These are phyloP conservation scores for Wallacemonas sp. DNA, from an alignment of 208 protist species.

Conservation along the genomic window DNA sequence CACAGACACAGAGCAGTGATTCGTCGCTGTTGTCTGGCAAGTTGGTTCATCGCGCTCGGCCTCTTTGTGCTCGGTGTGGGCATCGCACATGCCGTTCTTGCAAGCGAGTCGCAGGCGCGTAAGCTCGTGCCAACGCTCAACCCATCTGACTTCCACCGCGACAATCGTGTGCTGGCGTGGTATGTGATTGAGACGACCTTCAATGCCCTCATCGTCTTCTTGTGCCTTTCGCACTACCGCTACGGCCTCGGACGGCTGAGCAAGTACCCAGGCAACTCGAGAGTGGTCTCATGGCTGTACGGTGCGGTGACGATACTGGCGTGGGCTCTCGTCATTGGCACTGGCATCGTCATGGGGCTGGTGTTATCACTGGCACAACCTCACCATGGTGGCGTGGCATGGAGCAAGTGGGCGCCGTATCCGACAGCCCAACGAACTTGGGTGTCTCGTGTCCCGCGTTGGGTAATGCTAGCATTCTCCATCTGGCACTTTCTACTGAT, in stretches of 20 bases:
- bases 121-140: conserved; percentile 17
- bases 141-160: conserved; percentile 9
- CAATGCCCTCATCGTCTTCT: conserved; percentile 21
- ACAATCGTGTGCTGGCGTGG: conserved; percentile 36
- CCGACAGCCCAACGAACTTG: conserved; percentile 31
- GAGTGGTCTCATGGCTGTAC: conserved; percentile 11
- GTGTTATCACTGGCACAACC: conserved; percentile 28
- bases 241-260: conserved; percentile 25
- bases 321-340: conserved; percentile 12
- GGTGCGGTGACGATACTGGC: background rate
- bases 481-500: conserved; percentile 22
- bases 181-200: conserved; percentile 25
- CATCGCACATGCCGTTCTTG: conserved; percentile 30
- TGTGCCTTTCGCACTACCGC: conserved; percentile 14
- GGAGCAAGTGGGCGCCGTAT: conserved; percentile 25
- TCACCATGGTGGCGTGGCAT: conserved; percentile 32
- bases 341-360: conserved; percentile 38
- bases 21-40: conserved; percentile 11
- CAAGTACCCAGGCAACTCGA: conserved; percentile 13
- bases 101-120: conserved; percentile 7
- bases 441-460: conserved; percentile 38
- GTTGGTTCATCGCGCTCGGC: conserved; percentile 15
- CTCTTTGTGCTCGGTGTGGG: conserved; percentile 30
- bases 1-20: conserved; percentile 18
- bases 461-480: conserved; percentile 32